phyloP scores from a whole-genome alignment of 768 basidiomycete genomes.

The Amanita jacksonii region DNA sequence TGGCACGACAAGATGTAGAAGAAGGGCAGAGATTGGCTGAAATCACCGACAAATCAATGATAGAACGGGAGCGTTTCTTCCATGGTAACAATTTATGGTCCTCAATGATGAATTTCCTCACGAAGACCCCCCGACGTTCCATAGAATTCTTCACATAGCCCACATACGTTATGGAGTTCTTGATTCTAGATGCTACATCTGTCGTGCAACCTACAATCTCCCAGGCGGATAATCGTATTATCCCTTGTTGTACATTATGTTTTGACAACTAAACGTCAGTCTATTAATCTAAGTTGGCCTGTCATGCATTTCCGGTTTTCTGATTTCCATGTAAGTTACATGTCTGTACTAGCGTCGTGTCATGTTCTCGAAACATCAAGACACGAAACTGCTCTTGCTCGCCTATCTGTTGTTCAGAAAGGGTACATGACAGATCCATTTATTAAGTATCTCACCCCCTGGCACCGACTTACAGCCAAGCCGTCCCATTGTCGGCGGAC shows the following conservation, averaged over 20 bases:
- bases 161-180: too few species aligned
- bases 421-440: slow-evolving; percentile 78
- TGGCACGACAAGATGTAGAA: slow-evolving; percentile 76
- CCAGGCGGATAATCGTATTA: slow-evolving; percentile 14
- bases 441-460: slow-evolving; percentile 54
- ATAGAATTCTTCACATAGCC: slow-evolving; percentile 8
- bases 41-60: slow-evolving; percentile 58
- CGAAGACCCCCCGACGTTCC: slow-evolving; percentile 37
- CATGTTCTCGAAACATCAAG: slow-evolving; percentile 15
- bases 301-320: too few species aligned
- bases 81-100: slow-evolving; percentile 71
- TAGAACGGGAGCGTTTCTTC: slow-evolving; percentile 46
- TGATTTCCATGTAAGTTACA: too few species aligned
- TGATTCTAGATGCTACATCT: too few species aligned
- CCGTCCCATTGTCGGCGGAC: slow-evolving; percentile 94
- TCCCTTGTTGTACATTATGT: slow-evolving; percentile 12
- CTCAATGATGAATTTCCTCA: slow-evolving; percentile 54
- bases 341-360: background rate
- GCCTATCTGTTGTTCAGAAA: slow-evolving; percentile 74
- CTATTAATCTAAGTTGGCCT: too few species aligned
- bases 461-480: slow-evolving; percentile 51
- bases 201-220: background rate
- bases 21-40: slow-evolving; percentile 68
- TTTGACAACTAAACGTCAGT: too few species aligned
- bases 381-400: slow-evolving; percentile 74